Conservation (phyloP, 2,329 filamentous ascomycete genomes). For the Triangularia verruculosa region DNA sequence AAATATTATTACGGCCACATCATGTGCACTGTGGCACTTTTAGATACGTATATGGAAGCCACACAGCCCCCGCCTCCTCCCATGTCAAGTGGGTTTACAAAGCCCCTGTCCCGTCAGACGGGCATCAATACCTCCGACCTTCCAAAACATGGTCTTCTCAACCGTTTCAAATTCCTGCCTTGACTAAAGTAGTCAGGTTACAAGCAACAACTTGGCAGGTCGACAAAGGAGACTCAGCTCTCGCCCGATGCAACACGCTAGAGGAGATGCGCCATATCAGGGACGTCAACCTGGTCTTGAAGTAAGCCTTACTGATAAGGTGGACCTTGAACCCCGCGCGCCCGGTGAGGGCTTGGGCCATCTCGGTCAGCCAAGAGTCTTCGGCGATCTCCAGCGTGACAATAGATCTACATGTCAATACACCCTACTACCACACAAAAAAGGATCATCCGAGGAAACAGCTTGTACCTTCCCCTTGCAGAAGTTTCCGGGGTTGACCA, state of each 20-base stretch:
- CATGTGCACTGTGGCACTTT: too few species aligned
- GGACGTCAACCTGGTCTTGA: neutral
- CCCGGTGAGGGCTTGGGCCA: neutral
- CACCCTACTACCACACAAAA: neutral
- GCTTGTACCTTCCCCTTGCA: slow-evolving; percentile 4
- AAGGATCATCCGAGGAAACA: neutral
- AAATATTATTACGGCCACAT: too few species aligned
- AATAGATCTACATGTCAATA: neutral
- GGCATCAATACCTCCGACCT: neutral
- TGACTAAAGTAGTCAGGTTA: too few species aligned
- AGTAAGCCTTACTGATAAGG: neutral
- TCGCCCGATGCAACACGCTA: neutral
- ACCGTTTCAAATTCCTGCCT: too few species aligned
- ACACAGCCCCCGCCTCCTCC: too few species aligned
- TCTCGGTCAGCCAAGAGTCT: neutral
- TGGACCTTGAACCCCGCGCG: neutral
- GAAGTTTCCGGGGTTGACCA: neutral
- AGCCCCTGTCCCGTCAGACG: neutral
- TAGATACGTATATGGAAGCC: too few species aligned
- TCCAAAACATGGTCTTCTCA: neutral
- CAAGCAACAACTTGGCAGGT: neutral
- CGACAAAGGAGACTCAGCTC: neutral
- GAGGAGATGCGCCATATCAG: neutral
- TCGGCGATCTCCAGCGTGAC: neutral
- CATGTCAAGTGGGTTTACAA: too few species aligned